Evolutionary conservation across 2,329 filamentous ascomycete genomes (phyloP), one percentile per base, ranked within the genome.

Genomic region (Aspergillus persii): DNA sequence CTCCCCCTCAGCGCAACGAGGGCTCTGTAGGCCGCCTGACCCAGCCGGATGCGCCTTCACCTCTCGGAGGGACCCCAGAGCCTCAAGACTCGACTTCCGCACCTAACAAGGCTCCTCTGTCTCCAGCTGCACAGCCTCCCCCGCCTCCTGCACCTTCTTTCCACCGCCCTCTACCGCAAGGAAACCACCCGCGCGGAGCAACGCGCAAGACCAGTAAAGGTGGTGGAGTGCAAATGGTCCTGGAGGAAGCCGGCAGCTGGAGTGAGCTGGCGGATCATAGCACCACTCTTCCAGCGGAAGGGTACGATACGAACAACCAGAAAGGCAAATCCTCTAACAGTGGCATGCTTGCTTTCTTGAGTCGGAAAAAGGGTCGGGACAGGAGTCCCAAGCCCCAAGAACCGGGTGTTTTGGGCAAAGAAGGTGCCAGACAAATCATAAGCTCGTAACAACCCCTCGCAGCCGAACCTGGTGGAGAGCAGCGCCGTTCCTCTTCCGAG

Each of bases 361-460:
- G 86, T 64, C 84, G 93, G 69, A 96, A 96, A 79, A 96, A 91
- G 80, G 92, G 93, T 30, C 84, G 93, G 63, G 92, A 92, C 57
- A 88, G 92, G 75, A 97, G 92, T 73, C 95, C 95, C 1, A 97
- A 96, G 79, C 93, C 93, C 29, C 94, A 92, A 74, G 93, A 98
- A 78, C 86, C 92, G 57, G 95, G 95, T 59, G 93, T 99, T 7
- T 73, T 99, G 59, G 95, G 95, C 58, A 98, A 98, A 73, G 93
- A 98, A 74, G 95, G 95, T 15, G 93, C 95, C 9, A 84, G 95
- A 72, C 88, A 92, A 64, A 85, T 94, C 58, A 89, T 94, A 71
- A 88, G 86, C 68, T 90, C 80, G 65, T 46, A 50, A 51, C 29
- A 41, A 23, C 11, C 49, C 46, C 30, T 7, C 6, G 11, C 27